Conservation (phyloP, 768 basidiomycete genomes). For the Tylopilus subfusipes region DNA sequence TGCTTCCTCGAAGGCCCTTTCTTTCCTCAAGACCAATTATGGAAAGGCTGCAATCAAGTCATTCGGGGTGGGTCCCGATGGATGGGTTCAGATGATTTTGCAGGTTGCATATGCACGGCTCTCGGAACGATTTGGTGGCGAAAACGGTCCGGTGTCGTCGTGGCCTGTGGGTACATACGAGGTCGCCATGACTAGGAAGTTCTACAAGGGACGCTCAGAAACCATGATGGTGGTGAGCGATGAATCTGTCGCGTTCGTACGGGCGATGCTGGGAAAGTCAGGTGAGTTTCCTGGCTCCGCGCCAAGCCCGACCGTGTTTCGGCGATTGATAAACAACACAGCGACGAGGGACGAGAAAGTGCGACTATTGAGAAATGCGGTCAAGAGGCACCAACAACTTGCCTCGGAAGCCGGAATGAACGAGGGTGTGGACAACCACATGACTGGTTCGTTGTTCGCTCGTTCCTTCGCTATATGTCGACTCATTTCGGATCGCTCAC, state of each 20-base stretch:
- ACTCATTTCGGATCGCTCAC: background rate
- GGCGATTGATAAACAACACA: background rate
- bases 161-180: background rate
- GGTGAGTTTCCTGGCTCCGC: background rate
- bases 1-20: too few relatives aligned
- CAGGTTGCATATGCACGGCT: background rate
- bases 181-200: background rate
- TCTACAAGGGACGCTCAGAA: background rate
- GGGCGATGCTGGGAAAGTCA: background rate
- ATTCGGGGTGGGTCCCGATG: background rate
- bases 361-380: slow-evolving; percentile 54
- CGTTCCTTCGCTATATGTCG: background rate
- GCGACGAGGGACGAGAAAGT: slow-evolving; percentile 41
- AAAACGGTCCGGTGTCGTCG: background rate
- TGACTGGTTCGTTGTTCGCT: slow-evolving; percentile 54
- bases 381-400: slow-evolving; percentile 57
- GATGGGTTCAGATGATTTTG: background rate
- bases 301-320: background rate
- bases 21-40: too few relatives aligned
- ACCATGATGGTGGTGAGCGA: background rate
- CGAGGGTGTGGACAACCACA: slow-evolving; percentile 81
- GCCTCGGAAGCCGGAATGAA: slow-evolving; percentile 55
- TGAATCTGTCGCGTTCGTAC: slow-evolving; percentile 31
- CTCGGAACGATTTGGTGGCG: background rate
- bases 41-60: too few relatives aligned